Base-by-base conservation (phyloP, 345 rosid species). In the Trapa bicornis region DNA sequence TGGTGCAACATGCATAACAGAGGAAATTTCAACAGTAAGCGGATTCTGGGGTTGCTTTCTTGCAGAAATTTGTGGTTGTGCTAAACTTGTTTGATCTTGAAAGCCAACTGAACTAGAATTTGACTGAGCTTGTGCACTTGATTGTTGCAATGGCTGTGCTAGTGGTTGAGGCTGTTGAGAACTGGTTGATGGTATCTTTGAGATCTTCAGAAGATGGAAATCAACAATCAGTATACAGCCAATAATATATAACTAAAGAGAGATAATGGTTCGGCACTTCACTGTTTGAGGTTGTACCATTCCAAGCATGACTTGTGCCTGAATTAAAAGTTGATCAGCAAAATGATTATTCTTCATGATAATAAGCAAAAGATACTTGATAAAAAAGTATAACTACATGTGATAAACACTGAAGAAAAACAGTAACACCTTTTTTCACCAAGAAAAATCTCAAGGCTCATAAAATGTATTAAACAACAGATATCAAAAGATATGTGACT, bases 221-320 rank as follows among this genome's bases (percentile, higher is more conserved):
- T 15, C 32, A n/a, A 56, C 53, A 68, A 41, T 41, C 14, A 22
- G 29, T 22, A 22, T 22, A 64, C 64, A 74, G 29, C n/a, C 32
- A 22, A 22, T 42, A 53, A 66, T 16, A 41, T 61, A 41, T 32
- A 71, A 37, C 61, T 32, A 66, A 10, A 47, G 65, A 33, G 66
- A 63, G 13, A 37, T 17, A 72, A 47, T 67, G 74, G 70, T 47
- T 68, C 66, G 16, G 11, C 45, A 71, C 57, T 67, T 73, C 82
- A 94, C 99, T 87, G 65, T 84, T 86, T 84, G 96, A 69, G 96
- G 95, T 76, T 89, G 93, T 68, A 94, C 89, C 99, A 94, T 94
- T 80, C 99, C 99, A 41, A 94, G 93, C 99, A 94, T 94, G 75
- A 94, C 89, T 69, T 94, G 97, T 69, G 99, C 99, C 97, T 91